A percentile compares a stretch with the other conserved stretches of the same genome.
These are phyloP conservation scores for Allomyces javanicus DNA, from an alignment of 192 early-diverging fungal genomes.

Conservation along the genomic window DNA sequence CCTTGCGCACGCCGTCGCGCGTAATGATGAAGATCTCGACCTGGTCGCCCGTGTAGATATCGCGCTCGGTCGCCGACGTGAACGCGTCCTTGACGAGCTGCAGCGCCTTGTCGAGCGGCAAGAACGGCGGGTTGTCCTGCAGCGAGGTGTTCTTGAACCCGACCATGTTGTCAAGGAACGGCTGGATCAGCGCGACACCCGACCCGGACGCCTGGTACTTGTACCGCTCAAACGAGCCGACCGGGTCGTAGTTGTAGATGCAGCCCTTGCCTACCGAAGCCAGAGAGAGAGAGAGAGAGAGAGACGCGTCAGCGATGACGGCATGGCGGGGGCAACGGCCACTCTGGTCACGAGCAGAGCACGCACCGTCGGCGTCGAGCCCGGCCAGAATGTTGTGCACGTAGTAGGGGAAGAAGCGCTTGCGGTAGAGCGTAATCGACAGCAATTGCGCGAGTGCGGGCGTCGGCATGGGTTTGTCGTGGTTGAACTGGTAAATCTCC, in stretches of 20 bases:
- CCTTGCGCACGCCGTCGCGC: constrained; percentile 49
- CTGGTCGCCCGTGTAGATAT: constrained; percentile 95
- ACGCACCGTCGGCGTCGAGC: constrained; percentile 58
- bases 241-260: constrained; percentile 81
- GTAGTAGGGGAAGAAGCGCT: constrained; percentile 95
- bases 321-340: background rate
- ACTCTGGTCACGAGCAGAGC: background rate
- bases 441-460: constrained; percentile 86
- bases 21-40: constrained; percentile 81
- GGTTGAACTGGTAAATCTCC: constrained; percentile 83
- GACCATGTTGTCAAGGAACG: constrained; percentile 93
- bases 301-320: background rate
- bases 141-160: constrained; percentile 38
- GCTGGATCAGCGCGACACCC: constrained; percentile 77
- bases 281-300: background rate
- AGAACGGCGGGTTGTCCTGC: constrained; percentile 2
- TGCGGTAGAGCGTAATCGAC: constrained; percentile 70
- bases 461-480: constrained; percentile 70
- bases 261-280: constrained; percentile 47
- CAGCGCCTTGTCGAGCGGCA: constrained; percentile 41
- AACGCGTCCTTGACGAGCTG: constrained; percentile 87
- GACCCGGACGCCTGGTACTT: constrained; percentile 58
- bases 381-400: constrained; percentile 76
- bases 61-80: constrained; percentile 87
- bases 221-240: constrained; percentile 74